Percentiles rank a stretch among this genome's conserved stretches.
These are phyloP conservation scores for Cyberlindnera mississippiensis DNA, from an alignment of 805 yeast species.

Conservation along the genomic window DNA sequence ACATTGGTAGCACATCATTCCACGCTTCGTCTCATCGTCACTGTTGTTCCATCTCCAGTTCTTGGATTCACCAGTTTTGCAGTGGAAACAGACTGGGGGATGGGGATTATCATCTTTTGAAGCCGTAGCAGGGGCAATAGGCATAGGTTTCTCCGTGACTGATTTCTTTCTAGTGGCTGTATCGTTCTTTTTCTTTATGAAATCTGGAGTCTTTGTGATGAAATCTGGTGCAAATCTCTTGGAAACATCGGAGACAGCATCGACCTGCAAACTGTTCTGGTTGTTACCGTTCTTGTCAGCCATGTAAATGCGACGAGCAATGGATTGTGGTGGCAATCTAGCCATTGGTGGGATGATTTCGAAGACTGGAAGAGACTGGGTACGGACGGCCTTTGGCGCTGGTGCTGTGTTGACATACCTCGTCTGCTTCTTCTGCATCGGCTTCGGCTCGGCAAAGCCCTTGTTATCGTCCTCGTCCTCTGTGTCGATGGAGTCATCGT, in stretches of 20 bases:
- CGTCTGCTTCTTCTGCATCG: constrained; percentile 13
- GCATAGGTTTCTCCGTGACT: neutral
- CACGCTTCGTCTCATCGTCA: constrained; percentile 23
- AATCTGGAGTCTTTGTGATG: constrained; percentile 15
- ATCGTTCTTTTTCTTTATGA: constrained; percentile 1
- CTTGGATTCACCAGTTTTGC: constrained; percentile 24
- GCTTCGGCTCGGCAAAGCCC: constrained; percentile 16
- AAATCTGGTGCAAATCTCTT: constrained; percentile 28
- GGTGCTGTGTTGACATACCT: constrained; percentile 40
- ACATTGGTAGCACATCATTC: constrained; percentile 26
- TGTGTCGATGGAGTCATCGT: constrained; percentile 18
- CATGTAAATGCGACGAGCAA: constrained; percentile 27
- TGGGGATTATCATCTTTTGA: constrained; percentile 8
- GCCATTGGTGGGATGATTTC: constrained; percentile 21
- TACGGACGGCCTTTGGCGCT: constrained; percentile 44
- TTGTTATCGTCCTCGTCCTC: constrained; percentile 20
- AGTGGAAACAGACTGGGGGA: constrained; percentile 26
- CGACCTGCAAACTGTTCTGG: constrained; percentile 9
- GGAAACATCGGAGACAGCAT: constrained; percentile 15
- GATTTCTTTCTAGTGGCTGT: neutral
- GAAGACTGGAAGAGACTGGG: constrained; percentile 39
- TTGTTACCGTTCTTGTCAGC: constrained; percentile 25
- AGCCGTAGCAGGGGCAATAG: neutral
- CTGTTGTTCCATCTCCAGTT: constrained; percentile 29
- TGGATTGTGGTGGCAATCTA: constrained; percentile 26